These are phyloP conservation scores for Blastobotrys raffinosifermentans DNA, from an alignment of 1,139 yeast species.

Conservation along the genomic window DNA sequence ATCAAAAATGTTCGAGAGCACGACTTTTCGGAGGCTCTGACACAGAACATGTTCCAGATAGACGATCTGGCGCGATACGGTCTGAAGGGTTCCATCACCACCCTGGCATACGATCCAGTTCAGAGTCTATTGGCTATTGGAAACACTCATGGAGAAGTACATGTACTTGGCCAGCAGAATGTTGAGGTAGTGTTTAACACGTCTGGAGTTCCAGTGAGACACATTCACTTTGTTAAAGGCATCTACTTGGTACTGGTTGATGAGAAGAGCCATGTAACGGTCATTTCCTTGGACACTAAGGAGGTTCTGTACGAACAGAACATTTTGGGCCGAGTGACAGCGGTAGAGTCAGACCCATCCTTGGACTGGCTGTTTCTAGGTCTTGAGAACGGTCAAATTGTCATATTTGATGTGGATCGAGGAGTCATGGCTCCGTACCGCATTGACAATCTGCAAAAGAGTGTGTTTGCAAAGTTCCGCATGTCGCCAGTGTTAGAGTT, in stretches of 20 bases:
- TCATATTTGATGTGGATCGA: constrained; percentile 81
- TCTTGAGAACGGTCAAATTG: constrained; percentile 63
- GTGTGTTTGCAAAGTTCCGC: constrained; percentile 27
- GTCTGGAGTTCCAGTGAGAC: constrained; percentile 46
- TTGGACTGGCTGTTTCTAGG: constrained; percentile 86
- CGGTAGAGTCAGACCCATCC: constrained; percentile 74
- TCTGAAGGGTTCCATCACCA: constrained; percentile 50
- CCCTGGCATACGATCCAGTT: constrained; percentile 78
- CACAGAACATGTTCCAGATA: constrained; percentile 31
- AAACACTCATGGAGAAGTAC: constrained; percentile 61
- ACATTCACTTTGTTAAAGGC: constrained; percentile 67
- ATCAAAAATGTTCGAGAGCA: constrained; percentile 25
- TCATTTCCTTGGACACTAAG: constrained; percentile 64
- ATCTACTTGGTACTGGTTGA: constrained; percentile 70
- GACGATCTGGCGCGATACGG: constrained; percentile 47
- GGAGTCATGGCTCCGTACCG: constrained; percentile 59
- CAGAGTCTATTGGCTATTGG: constrained; percentile 82
- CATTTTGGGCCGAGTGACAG: constrained; percentile 55
- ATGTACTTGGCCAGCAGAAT: constrained; percentile 78
- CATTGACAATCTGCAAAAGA: constrained; percentile 64
- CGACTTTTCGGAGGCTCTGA: constrained; percentile 33
- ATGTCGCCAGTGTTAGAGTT: constrained; percentile 59
- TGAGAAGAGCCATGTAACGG: constrained; percentile 48
- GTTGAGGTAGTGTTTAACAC: constrained; percentile 61
- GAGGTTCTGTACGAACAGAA: constrained; percentile 47